Evolutionary conservation across 2,329 filamentous ascomycete species (phyloP), one percentile per base, ranked within the genome.

Genomic region (Lecanicillium sp.): DNA sequence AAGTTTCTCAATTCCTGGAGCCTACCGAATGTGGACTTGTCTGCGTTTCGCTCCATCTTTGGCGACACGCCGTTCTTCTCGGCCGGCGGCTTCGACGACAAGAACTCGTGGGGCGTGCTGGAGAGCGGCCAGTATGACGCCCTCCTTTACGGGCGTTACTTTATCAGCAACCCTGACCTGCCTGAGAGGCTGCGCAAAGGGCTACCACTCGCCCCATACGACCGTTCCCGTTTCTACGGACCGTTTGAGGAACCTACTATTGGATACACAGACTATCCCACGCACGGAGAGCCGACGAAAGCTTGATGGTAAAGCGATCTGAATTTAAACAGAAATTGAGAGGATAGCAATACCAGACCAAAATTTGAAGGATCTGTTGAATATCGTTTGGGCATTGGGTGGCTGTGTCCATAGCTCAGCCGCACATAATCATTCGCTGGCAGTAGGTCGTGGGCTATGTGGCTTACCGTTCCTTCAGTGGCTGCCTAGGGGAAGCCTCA

Each of bases 41-140:
- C 60, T 7, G 40, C 57, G 3, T 74, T 76, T 48, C 66, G 71
- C 15, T 46, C 62, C 10, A 76, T 77, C 42, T 69, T 74, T 37
- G 65, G 64, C 3, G 54, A 59, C 5, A 71, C 72, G 0, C 72
- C 72, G 0, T 74, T 78, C 54, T 65, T 79, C 44, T 68, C 72
- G 0, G 72, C 69, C 0, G 74, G 74, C 5, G 73, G 73, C 0
- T 79, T 68, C 54, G 59, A 70, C 37, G 61, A 73, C 30, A 59
- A 58, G 28, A 77, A 73, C 44, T 62, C 61, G 0, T 70, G 64
- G 59, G 68, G 65, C 2, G 62, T 71, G 1, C 3, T 57, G 1
- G 55, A 58, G 29, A 49, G 74, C 2, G 63, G 62, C 3, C 60
- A 53, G 18, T 70, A 69, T 38, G 69, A 74, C 44, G 69, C 54